Percentiles rank a stretch among this genome's conserved stretches.
Evolutionary conservation across 2,329 filamentous ascomycete species (phyloP).

Genomic region (Trichoderma arundinaceum): DNA sequence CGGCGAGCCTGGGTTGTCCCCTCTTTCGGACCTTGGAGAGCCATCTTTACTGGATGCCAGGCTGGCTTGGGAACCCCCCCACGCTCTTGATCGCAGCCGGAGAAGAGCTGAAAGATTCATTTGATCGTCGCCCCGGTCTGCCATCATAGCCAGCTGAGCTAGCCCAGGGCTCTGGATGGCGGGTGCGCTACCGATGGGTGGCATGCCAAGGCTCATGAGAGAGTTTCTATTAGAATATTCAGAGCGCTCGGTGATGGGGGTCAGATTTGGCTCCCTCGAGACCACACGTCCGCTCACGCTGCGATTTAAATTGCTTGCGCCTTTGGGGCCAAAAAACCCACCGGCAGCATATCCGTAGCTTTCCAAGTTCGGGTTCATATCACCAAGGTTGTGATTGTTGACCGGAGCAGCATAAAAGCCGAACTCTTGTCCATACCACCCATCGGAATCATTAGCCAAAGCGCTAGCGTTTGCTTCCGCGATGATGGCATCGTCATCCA

Average conservation of each 20-base stretch:
- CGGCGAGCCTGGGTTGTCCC: slow-evolving; percentile 55
- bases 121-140: slow-evolving; percentile 64
- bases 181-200: slow-evolving; percentile 48
- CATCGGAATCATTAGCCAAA: slow-evolving; percentile 88
- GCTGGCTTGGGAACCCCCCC: slow-evolving; percentile 80
- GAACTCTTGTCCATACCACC: slow-evolving; percentile 95
- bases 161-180: slow-evolving; percentile 71
- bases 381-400: slow-evolving; percentile 52
- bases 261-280: slow-evolving; percentile 87
- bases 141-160: slow-evolving; percentile 74
- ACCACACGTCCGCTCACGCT: slow-evolving; percentile 75
- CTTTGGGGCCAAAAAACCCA: slow-evolving; percentile 84
- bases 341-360: slow-evolving; percentile 73
- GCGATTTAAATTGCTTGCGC: slow-evolving; percentile 60
- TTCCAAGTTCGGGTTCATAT: slow-evolving; percentile 42
- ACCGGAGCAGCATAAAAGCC: slow-evolving; percentile 81
- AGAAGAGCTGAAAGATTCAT: slow-evolving; percentile 76
- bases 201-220: slow-evolving; percentile 70
- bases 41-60: slow-evolving; percentile 61
- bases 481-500: slow-evolving; percentile 89
- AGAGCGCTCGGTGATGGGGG: slow-evolving; percentile 92
- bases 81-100: slow-evolving; percentile 75
- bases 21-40: slow-evolving; percentile 57
- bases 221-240: slow-evolving; percentile 97
- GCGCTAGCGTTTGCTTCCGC: slow-evolving; percentile 94